phyloP scores from a whole-genome alignment of 1,139 yeast species.

The Candida mesenterica region DNA sequence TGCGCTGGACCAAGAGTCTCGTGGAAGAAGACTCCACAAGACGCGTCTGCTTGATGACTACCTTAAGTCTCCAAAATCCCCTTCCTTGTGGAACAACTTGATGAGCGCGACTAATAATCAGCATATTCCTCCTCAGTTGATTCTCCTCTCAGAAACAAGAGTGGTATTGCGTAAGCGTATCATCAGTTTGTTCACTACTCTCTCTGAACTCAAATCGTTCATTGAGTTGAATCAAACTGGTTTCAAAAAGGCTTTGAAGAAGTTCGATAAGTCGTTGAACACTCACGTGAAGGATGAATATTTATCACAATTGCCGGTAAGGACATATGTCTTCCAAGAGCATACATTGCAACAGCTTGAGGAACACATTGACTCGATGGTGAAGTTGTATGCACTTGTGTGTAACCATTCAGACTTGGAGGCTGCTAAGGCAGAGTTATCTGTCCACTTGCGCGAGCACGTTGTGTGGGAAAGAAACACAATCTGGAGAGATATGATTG shows the following conservation, averaged over 20 bases:
- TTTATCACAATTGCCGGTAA: slow-evolving; percentile 30
- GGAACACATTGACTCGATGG: slow-evolving; percentile 28
- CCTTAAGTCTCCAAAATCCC: slow-evolving; percentile 38
- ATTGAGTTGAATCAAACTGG: slow-evolving; percentile 69
- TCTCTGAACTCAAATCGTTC: slow-evolving; percentile 64
- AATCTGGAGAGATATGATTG: slow-evolving; percentile 60
- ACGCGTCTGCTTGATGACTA: slow-evolving; percentile 37
- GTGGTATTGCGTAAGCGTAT: slow-evolving; percentile 57
- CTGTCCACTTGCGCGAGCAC: slow-evolving; percentile 64
- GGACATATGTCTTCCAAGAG: slow-evolving; percentile 34
- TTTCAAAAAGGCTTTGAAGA: slow-evolving; percentile 64
- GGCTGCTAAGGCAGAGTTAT: slow-evolving; percentile 47
- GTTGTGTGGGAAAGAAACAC: slow-evolving; percentile 76
- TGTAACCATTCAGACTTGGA: slow-evolving; percentile 43
- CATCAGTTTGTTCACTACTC: slow-evolving; percentile 55
- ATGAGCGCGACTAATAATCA: slow-evolving; percentile 18
- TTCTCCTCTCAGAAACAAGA: slow-evolving; percentile 41
- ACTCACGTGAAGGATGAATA: slow-evolving; percentile 40
- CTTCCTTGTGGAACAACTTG: slow-evolving; percentile 35
- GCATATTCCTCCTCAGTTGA: slow-evolving; percentile 39
- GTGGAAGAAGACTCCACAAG: slow-evolving; percentile 19
- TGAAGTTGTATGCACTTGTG: slow-evolving; percentile 40
- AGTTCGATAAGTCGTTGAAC: slow-evolving; percentile 63
- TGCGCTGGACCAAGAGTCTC: slow-evolving; percentile 6
- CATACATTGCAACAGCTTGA: slow-evolving; percentile 20